Conservation (phyloP, 2,329 filamentous ascomycete species). For the Fusarium marasasianum region DNA sequence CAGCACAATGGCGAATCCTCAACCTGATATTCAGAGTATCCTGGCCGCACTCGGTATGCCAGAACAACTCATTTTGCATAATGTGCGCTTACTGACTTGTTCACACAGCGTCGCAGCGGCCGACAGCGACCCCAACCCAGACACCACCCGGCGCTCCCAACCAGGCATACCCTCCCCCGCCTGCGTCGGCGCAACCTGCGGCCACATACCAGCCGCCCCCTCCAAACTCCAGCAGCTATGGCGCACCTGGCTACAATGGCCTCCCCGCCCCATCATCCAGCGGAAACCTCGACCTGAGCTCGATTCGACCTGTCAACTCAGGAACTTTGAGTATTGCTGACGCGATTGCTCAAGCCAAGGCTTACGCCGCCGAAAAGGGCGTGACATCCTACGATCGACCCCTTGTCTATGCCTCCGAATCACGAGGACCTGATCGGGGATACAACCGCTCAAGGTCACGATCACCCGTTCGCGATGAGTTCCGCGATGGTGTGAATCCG, state of each 20-base stretch:
- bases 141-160: slow-evolving; percentile 51
- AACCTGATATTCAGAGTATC: slow-evolving; percentile 52
- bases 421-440: slow-evolving; percentile 53
- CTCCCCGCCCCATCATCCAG: slow-evolving; percentile 76
- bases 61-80: slow-evolving; percentile 5
- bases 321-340: slow-evolving; percentile 86
- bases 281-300: slow-evolving; percentile 81
- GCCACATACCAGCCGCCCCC: slow-evolving; percentile 53
- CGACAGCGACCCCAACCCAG: slow-evolving; percentile 54
- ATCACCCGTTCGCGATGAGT: slow-evolving; percentile 77
- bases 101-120: slow-evolving; percentile 54
- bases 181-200: slow-evolving; percentile 47
- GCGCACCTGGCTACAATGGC: slow-evolving; percentile 51
- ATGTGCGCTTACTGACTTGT: slow-evolving; percentile 33
- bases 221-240: slow-evolving; percentile 40
- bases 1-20: slow-evolving; percentile 40
- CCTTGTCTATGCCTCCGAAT: slow-evolving; percentile 54
- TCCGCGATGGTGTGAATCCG: slow-evolving; percentile 80
- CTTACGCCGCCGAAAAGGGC: slow-evolving; percentile 82
- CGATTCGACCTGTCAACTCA: slow-evolving; percentile 80
- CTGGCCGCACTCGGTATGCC: slow-evolving; percentile 59
- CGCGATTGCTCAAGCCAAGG: slow-evolving; percentile 84
- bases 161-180: slow-evolving; percentile 53
- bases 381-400: slow-evolving; percentile 70
- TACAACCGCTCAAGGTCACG: slow-evolving; percentile 76